Evolutionary conservation across 2,329 filamentous ascomycete genomes (phyloP).

Genomic region (Ophiobolus disseminans): DNA sequence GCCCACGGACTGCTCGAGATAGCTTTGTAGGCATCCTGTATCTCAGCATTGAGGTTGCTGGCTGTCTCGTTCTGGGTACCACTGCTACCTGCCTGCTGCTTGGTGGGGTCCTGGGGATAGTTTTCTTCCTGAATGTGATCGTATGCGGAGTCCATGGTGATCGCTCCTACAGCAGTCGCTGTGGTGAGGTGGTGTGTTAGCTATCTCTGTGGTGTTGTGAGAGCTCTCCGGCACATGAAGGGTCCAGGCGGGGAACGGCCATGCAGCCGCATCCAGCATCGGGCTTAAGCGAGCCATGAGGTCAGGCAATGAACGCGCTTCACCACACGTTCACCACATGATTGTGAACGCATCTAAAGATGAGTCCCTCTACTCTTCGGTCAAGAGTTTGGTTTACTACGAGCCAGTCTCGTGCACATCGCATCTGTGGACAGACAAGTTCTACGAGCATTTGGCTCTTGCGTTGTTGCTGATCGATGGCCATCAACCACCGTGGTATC

Average conservation of each 20-base stretch:
- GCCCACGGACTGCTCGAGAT: slow-evolving; percentile 94
- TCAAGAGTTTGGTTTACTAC: no score
- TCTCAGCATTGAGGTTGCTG: slow-evolving; percentile 77
- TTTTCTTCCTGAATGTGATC: slow-evolving; percentile 93
- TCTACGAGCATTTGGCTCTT: no score
- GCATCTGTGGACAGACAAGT: no score
- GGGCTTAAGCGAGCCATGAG: not conserved
- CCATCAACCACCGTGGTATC: not conserved
- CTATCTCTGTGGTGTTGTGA: no score
- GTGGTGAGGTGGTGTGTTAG: no score
- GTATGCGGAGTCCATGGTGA: slow-evolving; percentile 90
- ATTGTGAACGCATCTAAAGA: no score
- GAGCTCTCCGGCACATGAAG: not conserved
- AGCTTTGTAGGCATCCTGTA: slow-evolving; percentile 94
- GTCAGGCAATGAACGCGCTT: no score
- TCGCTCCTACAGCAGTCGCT: slow-evolving; percentile 8
- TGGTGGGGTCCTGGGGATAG: slow-evolving; percentile 56
- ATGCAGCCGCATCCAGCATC: not conserved
- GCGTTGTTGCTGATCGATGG: no score
- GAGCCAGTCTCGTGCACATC: no score
- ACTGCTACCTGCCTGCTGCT: slow-evolving; percentile 57
- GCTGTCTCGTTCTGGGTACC: slow-evolving; percentile 41
- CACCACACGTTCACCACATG: no score
- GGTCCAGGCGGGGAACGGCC: slow-evolving; percentile 4
- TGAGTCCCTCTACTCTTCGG: no score